phyloP scores from a whole-genome alignment of 2,329 filamentous ascomycete genomes.

The Talaromyces atroroseus region DNA sequence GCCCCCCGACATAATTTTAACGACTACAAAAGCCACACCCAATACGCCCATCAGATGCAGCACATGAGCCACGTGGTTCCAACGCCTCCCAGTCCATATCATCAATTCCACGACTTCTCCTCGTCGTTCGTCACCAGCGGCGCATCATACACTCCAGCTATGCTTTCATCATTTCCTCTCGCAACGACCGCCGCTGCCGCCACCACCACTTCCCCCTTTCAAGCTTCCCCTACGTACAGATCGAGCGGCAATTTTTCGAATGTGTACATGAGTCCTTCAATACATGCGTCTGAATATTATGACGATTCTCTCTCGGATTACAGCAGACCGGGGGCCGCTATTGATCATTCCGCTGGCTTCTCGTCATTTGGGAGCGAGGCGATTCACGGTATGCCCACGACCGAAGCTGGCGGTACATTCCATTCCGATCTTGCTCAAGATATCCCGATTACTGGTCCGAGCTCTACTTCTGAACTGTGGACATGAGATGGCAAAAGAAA shows the following conservation, averaged over 20 bases:
- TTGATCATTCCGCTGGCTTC: conserved; percentile 33
- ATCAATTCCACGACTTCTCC: conserved; percentile 28
- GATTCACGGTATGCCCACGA: conserved; percentile 23
- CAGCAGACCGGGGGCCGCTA: conserved; percentile 21
- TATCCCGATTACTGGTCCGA: conserved; percentile 27
- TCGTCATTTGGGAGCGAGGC: conserved; percentile 34
- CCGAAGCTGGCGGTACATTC: conserved; percentile 23
- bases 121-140: conserved; percentile 34
- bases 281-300: conserved; percentile 31
- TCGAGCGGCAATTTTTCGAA: conserved; percentile 31
- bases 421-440: conserved; percentile 28
- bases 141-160: conserved; percentile 36
- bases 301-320: conserved; percentile 29
- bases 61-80: conserved; percentile 33
- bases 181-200: conserved; percentile 19
- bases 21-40: conserved; percentile 64
- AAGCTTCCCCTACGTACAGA: conserved; percentile 27
- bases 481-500: conserved; percentile 28
- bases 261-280: conserved; percentile 30
- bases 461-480: conserved; percentile 31
- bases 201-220: conserved; percentile 31
- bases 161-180: conserved; percentile 36
- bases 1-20: conserved; percentile 64
- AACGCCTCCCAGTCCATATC: conserved; percentile 31
- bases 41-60: conserved; percentile 46